Evolutionary conservation across 345 rosid species (phyloP).

Genomic region (Aquilaria sinensis): DNA sequence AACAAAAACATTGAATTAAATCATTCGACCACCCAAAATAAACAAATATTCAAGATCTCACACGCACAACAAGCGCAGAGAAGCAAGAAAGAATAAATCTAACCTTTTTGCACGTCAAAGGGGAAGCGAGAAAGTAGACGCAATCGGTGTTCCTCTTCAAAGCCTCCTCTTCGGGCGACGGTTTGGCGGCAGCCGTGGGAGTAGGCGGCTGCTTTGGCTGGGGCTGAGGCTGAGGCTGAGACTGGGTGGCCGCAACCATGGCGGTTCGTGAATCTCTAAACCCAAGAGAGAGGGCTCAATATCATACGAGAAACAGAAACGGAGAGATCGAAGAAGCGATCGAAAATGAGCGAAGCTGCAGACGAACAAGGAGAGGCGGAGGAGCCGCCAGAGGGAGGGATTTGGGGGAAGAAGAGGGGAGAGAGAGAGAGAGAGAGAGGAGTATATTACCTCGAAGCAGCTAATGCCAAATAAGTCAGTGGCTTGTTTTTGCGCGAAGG

Average conservation of each 20-base stretch:
- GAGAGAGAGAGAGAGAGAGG: not conserved
- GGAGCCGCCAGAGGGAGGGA: slow-evolving; percentile 30
- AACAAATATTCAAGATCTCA: not conserved
- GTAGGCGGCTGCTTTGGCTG: slow-evolving; percentile 25
- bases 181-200: slow-evolving; percentile 10
- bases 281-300: not conserved
- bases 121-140: slow-evolving; percentile 93
- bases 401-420: not conserved
- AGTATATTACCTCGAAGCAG: no score
- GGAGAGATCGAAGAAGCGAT: slow-evolving; percentile 7
- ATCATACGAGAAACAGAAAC: not conserved
- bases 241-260: slow-evolving; percentile 54
- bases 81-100: not conserved
- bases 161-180: slow-evolving; percentile 68
- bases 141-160: slow-evolving; percentile 92
- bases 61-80: not conserved
- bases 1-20: not conserved
- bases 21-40: not conserved
- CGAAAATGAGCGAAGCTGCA: slow-evolving; percentile 7
- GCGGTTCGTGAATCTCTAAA: slow-evolving; percentile 6
- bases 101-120: slow-evolving; percentile 98
- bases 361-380: not conserved
- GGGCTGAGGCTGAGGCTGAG: slow-evolving; percentile 20
- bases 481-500: no score
- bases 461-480: no score